Percentiles rank a stretch among this genome's conserved stretches.
Evolutionary conservation across 1,139 yeast species (phyloP).

Genomic region (Geotrichum aggregatum): DNA sequence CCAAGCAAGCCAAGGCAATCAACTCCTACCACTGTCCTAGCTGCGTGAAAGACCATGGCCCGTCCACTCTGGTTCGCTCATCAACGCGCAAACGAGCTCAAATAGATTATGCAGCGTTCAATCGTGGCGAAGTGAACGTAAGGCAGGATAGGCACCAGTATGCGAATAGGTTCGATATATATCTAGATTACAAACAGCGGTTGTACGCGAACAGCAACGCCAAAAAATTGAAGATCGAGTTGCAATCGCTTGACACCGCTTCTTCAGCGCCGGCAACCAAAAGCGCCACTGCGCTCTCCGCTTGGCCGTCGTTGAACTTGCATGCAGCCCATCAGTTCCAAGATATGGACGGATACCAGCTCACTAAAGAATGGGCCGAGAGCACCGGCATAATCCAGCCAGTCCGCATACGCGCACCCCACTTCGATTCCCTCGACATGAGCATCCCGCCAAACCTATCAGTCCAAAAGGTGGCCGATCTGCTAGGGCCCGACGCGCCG

Average conservation of each 20-base stretch:
- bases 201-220: no score
- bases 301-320: constrained; percentile 20
- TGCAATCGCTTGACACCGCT: no score
- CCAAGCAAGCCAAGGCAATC: constrained; percentile 42
- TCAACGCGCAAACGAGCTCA: constrained; percentile 53
- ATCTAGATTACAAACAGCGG: constrained; percentile 17
- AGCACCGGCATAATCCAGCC: constrained; percentile 40
- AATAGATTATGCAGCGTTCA: constrained; percentile 75
- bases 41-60: constrained; percentile 50
- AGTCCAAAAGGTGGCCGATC: constrained; percentile 54
- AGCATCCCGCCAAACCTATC: constrained; percentile 46
- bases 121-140: constrained; percentile 62
- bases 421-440: constrained; percentile 42
- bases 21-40: constrained; percentile 52
- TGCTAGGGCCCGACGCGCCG: constrained; percentile 59
- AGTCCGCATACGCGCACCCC: constrained; percentile 37
- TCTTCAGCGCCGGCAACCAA: no score
- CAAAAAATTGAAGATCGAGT: no score
- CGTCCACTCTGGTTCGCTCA: constrained; percentile 51
- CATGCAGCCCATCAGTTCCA: constrained; percentile 22
- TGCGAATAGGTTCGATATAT: constrained; percentile 21
- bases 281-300: no score
- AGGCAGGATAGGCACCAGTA: constrained; percentile 30
- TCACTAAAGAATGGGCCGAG: constrained; percentile 43
- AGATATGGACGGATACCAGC: constrained; percentile 35